Conservation (phyloP, 2,329 filamentous ascomycete genomes). For the Penicillium nordicum region DNA sequence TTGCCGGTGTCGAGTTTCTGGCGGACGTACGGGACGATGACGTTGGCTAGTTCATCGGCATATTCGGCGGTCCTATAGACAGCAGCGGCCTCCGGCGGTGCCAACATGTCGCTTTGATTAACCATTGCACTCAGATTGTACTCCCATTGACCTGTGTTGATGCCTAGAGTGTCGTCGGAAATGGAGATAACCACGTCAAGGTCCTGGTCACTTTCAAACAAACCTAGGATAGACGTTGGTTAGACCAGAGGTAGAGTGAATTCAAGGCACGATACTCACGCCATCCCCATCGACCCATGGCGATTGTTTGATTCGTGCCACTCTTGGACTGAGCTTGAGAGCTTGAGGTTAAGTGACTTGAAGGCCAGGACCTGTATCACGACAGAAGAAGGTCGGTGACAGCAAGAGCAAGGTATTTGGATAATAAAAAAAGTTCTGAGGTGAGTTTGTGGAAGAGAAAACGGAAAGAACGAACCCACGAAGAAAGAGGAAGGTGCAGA, state of each 20-base stretch:
- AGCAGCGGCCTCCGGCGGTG: not conserved
- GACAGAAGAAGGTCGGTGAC: not conserved
- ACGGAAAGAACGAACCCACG: not conserved
- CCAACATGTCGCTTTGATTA: not conserved
- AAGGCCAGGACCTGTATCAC: not conserved
- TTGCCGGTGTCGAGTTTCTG: not conserved
- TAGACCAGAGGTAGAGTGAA: not conserved
- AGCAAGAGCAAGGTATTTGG: not conserved
- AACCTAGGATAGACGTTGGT: not conserved
- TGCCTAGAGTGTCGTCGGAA: not conserved
- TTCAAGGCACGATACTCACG: not conserved
- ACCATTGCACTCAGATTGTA: not conserved
- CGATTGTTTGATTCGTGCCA: not conserved
- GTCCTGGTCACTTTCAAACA: not conserved
- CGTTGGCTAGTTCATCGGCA: not conserved
- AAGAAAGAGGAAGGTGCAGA: not conserved
- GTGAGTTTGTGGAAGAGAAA: not conserved
- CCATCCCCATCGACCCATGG: conserved; percentile 5
- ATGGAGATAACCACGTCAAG: not conserved
- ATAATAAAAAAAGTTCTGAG: not conserved
- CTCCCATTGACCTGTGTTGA: not conserved
- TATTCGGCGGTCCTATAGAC: not conserved
- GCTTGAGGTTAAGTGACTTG: not conserved
- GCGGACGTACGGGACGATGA: not conserved
- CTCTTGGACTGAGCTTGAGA: not conserved